Percentiles rank a stretch among this genome's conserved stretches.
Evolutionary conservation across 805 yeast genomes (phyloP).

Genomic region (Suhomyces pyralidae): DNA sequence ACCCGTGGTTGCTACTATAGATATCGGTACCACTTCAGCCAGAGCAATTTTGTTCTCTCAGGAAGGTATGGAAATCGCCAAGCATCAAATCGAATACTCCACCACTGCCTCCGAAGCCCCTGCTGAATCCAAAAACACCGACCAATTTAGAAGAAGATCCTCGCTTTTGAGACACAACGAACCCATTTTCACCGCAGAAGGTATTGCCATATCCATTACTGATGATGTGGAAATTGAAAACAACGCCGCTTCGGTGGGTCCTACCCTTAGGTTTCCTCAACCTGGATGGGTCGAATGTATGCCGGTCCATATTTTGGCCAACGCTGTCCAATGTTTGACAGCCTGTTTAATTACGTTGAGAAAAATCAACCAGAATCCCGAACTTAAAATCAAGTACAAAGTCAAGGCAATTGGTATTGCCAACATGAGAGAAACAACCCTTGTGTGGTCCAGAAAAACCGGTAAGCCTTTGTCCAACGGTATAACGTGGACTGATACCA

Average conservation of each 20-base stretch:
- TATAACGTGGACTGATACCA: constrained; percentile 94
- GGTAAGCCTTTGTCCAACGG: constrained; percentile 84
- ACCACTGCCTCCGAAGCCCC: constrained; percentile 64
- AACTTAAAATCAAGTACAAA: constrained; percentile 51
- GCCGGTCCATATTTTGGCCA: constrained; percentile 77
- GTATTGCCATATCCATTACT: constrained; percentile 61
- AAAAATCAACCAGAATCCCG: constrained; percentile 51
- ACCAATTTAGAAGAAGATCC: constrained; percentile 44
- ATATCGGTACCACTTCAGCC: constrained; percentile 90
- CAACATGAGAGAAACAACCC: constrained; percentile 93
- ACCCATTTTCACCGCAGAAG: constrained; percentile 71
- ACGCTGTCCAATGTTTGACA: constrained; percentile 76
- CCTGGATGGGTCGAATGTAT: constrained; percentile 96
- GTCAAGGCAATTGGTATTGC: constrained; percentile 83
- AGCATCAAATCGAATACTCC: constrained; percentile 85
- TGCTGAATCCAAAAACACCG: constrained; percentile 39
- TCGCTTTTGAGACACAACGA: constrained; percentile 45
- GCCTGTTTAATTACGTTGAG: constrained; percentile 59
- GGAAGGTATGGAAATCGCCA: constrained; percentile 74
- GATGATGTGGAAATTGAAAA: constrained; percentile 64
- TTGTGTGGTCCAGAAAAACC: constrained; percentile 80
- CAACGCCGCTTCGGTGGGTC: constrained; percentile 49
- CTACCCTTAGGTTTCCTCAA: constrained; percentile 72
- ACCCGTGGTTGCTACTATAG: constrained; percentile 66
- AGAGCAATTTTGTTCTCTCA: constrained; percentile 78